Evolutionary conservation across 2,329 filamentous ascomycete species (phyloP).

Genomic region (Thelonectria olida): DNA sequence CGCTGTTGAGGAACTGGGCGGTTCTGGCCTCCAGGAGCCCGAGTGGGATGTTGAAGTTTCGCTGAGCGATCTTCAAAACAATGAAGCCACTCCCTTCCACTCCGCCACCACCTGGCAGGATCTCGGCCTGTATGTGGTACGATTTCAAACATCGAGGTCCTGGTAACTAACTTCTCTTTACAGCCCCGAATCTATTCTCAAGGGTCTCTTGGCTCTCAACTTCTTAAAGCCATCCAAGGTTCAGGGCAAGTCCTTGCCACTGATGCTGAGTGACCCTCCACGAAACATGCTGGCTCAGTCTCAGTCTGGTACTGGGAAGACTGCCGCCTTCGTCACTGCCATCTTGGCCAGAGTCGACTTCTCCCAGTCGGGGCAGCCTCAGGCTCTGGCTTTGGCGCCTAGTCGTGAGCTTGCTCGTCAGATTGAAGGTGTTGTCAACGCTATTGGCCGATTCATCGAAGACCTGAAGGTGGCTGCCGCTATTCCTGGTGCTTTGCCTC

Average conservation of each 20-base stretch:
- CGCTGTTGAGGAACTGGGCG: constrained; percentile 49
- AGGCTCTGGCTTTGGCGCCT: constrained; percentile 89
- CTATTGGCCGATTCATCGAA: constrained; percentile 85
- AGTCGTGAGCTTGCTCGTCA: constrained; percentile 95
- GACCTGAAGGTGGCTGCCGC: constrained; percentile 81
- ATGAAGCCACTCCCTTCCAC: constrained; percentile 86
- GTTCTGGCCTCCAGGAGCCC: constrained; percentile 71
- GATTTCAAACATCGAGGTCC: not conserved
- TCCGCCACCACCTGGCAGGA: constrained; percentile 87
- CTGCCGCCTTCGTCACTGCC: constrained; percentile 93
- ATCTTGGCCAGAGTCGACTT: constrained; percentile 89
- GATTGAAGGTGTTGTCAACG: constrained; percentile 84
- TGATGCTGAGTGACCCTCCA: constrained; percentile 88
- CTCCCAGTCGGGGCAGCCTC: constrained; percentile 72
- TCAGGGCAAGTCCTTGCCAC: constrained; percentile 90
- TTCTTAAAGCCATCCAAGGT: constrained; percentile 98
- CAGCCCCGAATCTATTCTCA: constrained; percentile 67
- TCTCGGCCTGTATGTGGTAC: constrained; percentile 73
- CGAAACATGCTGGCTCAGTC: constrained; percentile 97
- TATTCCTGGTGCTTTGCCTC: constrained; percentile 79
- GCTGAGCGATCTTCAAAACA: constrained; percentile 86
- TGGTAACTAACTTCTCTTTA: constrained; percentile 13
- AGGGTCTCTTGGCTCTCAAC: constrained; percentile 81
- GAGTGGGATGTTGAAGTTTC: constrained; percentile 93
- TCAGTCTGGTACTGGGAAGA: constrained; percentile 99